Evolutionary conservation across 768 basidiomycete genomes (phyloP).

Genomic region (Russula sp.): DNA sequence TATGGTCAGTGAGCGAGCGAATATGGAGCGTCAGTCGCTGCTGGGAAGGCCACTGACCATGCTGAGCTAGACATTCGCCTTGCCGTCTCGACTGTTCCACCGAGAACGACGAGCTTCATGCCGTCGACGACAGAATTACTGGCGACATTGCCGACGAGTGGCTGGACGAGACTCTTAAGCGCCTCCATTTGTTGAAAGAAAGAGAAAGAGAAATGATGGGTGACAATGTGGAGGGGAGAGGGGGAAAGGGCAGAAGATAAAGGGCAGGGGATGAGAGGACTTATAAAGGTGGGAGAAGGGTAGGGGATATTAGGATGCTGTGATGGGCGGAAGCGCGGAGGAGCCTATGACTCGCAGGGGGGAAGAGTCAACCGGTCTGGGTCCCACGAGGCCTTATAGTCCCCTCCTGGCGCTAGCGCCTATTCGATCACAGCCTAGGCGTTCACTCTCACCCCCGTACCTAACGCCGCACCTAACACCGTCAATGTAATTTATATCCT

Average conservation of each 20-base stretch:
- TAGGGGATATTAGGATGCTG: conserved; percentile 18
- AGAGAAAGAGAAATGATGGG: background rate
- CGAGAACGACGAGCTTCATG: conserved; percentile 84
- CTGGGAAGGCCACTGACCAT: conserved; percentile 46
- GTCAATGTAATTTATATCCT: background rate
- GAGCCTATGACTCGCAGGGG: conserved; percentile 6
- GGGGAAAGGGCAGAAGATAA: background rate
- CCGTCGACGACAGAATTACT: conserved; percentile 70
- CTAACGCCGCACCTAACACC: background rate
- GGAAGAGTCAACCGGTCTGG: background rate
- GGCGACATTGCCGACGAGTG: conserved; percentile 20
- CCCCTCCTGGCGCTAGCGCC: conserved; percentile 15
- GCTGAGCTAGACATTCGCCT: conserved; percentile 75
- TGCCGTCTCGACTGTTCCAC: conserved; percentile 83
- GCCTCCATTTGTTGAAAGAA: conserved; percentile 16
- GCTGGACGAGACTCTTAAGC: conserved; percentile 23
- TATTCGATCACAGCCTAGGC: background rate
- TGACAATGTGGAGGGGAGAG: background rate
- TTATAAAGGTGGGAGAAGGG: background rate
- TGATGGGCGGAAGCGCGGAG: conserved; percentile 7
- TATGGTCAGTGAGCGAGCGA: background rate
- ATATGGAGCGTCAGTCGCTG: background rate
- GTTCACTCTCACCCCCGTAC: background rate
- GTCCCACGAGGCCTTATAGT: conserved; percentile 16
- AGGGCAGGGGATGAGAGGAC: background rate